phyloP scores from a whole-genome alignment of 352 stramenopile genomes.

The Phytopythium montanum region DNA sequence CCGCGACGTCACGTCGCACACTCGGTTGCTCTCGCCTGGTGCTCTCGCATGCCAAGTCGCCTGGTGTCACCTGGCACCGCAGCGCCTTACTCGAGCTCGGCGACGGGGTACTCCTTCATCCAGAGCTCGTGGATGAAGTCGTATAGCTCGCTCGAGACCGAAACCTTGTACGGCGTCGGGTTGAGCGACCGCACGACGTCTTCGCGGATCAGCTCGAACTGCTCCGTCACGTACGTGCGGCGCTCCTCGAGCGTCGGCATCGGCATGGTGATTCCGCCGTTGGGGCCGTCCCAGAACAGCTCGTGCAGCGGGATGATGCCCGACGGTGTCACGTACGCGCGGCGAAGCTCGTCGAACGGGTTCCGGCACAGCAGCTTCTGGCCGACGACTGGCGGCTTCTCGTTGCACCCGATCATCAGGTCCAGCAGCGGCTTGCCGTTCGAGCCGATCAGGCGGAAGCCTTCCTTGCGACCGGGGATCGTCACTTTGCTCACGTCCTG shows the following conservation, averaged over 20 bases:
- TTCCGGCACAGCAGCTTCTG: slow-evolving; percentile 93
- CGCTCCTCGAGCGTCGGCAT: slow-evolving; percentile 77
- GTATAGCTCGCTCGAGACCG: slow-evolving; percentile 78
- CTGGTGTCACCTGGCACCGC: neutral
- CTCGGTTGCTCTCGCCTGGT: neutral
- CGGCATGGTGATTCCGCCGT: slow-evolving; percentile 60
- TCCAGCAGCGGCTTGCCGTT: slow-evolving; percentile 90
- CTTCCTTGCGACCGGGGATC: slow-evolving; percentile 87
- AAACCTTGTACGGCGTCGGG: slow-evolving; percentile 95
- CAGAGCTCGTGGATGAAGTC: slow-evolving; percentile 97
- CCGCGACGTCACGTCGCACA: neutral
- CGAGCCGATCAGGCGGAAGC: slow-evolving; percentile 88
- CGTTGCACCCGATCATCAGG: slow-evolving; percentile 86
- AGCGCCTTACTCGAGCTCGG: slow-evolving; percentile 65
- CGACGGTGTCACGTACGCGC: slow-evolving; percentile 92
- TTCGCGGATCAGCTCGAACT: slow-evolving; percentile 92
- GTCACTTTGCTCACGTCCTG: slow-evolving; percentile 97
- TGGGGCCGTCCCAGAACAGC: slow-evolving; percentile 89
- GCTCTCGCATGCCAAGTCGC: neutral
- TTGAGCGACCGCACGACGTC: slow-evolving; percentile 95
- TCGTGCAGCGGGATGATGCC: slow-evolving; percentile 87
- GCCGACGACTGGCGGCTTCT: slow-evolving; percentile 76
- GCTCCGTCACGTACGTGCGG: slow-evolving; percentile 84
- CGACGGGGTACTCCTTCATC: slow-evolving; percentile 88
- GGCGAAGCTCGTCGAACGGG: slow-evolving; percentile 94